Conservation (phyloP, 2,329 filamentous ascomycete genomes). For the Thelonectria olida region DNA sequence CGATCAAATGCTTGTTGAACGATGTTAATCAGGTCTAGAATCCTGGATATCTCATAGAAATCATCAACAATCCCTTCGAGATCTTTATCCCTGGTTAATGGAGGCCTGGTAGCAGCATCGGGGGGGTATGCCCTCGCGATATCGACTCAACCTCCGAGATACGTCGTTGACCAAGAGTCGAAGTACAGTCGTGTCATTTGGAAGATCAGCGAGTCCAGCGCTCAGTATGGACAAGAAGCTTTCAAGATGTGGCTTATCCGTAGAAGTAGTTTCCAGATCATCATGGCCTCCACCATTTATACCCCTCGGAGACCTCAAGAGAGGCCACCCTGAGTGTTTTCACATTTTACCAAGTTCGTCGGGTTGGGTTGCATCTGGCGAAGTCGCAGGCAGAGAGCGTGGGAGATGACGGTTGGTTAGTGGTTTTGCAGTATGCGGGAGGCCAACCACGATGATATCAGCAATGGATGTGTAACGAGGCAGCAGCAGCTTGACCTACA, state of each 20-base stretch:
- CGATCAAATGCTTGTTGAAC: not conserved
- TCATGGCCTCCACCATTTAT: slow-evolving; percentile 1
- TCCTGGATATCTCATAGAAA: slow-evolving; percentile 13
- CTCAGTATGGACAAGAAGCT: not conserved
- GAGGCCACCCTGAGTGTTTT: not conserved
- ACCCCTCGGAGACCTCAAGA: not conserved
- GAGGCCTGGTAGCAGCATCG: not conserved
- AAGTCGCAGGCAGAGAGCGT: not conserved
- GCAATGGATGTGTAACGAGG: no score
- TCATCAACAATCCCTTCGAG: slow-evolving; percentile 14
- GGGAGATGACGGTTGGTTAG: slow-evolving; percentile 12
- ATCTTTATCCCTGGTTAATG: not conserved
- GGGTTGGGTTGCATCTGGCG: not conserved
- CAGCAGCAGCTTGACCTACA: no score
- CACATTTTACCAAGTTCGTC: not conserved
- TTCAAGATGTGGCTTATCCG: slow-evolving; percentile 4
- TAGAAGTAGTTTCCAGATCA: not conserved
- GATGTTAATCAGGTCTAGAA: slow-evolving; percentile 8
- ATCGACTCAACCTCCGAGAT: not conserved
- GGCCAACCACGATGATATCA: slow-evolving; percentile 25
- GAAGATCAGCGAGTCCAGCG: not conserved
- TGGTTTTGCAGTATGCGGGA: slow-evolving; percentile 26
- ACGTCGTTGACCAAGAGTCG: slow-evolving; percentile 1
- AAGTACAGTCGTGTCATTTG: not conserved
- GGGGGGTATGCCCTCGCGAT: not conserved